phyloP scores from a whole-genome alignment of 208 protist genomes.

The Crithidia bombi region DNA sequence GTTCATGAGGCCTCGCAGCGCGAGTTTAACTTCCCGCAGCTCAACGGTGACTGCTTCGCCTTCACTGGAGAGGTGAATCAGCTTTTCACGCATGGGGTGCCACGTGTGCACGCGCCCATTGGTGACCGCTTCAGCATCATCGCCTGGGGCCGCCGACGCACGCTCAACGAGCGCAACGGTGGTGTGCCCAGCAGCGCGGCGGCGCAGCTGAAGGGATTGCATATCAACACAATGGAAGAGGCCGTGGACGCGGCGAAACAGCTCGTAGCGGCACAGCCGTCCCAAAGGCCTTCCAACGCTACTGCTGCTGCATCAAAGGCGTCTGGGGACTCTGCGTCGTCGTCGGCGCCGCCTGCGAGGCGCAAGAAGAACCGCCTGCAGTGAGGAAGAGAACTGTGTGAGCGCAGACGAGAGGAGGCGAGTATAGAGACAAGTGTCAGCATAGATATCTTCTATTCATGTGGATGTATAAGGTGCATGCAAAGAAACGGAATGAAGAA shows the following conservation, averaged over 20 bases:
- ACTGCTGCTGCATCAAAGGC: conserved; percentile 6
- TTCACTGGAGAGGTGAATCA: conserved; percentile 91
- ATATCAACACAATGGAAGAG: conserved; percentile 68
- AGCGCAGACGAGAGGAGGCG: too few relatives aligned
- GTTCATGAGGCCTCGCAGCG: conserved; percentile 83
- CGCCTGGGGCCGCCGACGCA: conserved; percentile 83
- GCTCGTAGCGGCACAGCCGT: conserved; percentile 49
- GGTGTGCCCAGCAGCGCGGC: conserved; percentile 36
- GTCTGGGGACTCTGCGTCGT: not conserved
- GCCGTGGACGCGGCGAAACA: conserved; percentile 63
- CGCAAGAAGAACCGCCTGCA: conserved; percentile 88
- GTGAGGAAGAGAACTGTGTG: too few relatives aligned
- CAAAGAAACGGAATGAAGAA: too few relatives aligned
- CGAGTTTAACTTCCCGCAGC: conserved; percentile 92
- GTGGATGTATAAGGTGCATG: too few relatives aligned
- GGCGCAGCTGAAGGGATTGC: conserved; percentile 19
- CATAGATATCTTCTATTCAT: too few relatives aligned
- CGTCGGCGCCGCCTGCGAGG: conserved; percentile 19
- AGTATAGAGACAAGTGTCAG: too few relatives aligned
- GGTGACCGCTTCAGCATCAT: conserved; percentile 92
- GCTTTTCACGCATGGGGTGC: conserved; percentile 91
- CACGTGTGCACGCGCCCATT: conserved; percentile 64
- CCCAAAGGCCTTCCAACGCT: not conserved
- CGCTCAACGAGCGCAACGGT: conserved; percentile 82
- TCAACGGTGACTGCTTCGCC: conserved; percentile 93